A percentile compares a stretch with the other conserved stretches of the same genome.
Evolutionary conservation across 2,329 filamentous ascomycete species (phyloP).

Genomic region (Tolypocladium inflatum): DNA sequence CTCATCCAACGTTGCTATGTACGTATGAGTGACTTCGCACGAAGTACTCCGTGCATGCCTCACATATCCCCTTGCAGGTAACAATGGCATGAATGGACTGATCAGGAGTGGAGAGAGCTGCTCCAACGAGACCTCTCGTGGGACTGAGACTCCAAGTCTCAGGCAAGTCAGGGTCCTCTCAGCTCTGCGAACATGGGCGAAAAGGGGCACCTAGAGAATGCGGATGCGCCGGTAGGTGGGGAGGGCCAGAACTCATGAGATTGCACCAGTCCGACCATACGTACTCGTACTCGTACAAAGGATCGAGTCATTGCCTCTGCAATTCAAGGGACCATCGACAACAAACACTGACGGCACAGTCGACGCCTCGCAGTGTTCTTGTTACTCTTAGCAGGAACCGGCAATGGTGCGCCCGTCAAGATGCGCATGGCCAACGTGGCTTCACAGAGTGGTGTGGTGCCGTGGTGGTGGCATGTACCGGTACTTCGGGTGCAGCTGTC

Average conservation of each 20-base stretch:
- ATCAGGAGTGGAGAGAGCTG: background rate
- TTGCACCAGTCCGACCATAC: background rate
- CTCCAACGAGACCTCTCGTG: background rate
- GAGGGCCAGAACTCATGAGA: background rate
- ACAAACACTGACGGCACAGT: background rate
- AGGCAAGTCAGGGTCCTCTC: background rate
- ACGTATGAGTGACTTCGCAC: background rate
- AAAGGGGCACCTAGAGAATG: background rate
- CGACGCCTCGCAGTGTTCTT: background rate
- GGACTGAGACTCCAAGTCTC: background rate
- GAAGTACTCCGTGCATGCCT: background rate
- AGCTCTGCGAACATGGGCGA: background rate
- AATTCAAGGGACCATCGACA: background rate
- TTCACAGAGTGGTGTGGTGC: background rate
- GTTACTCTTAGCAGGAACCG: background rate
- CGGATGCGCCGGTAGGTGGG: background rate
- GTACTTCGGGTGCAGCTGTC: constrained; percentile 7
- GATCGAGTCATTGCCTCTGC: background rate
- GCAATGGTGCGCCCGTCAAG: background rate
- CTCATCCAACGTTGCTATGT: background rate
- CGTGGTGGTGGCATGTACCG: constrained; percentile 6
- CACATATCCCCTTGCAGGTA: background rate
- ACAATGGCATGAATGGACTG: background rate
- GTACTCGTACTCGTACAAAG: background rate
- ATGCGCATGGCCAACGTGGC: background rate